These are phyloP conservation scores for Erodium maritimum DNA, from an alignment of 345 rosid genomes.

Conservation along the genomic window DNA sequence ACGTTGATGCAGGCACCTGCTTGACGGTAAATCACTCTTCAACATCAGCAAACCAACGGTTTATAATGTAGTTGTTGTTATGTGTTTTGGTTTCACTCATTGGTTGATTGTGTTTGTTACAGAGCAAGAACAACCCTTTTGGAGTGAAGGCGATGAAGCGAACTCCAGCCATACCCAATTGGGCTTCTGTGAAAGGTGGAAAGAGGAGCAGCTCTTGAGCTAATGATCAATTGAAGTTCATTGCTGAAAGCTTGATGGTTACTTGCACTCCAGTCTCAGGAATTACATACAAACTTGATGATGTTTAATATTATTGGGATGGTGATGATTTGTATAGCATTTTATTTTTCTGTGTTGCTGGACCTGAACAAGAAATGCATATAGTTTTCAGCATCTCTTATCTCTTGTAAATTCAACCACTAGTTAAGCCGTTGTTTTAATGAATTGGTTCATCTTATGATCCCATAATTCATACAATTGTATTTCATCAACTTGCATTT, in stretches of 20 bases:
- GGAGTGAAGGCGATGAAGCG: slow-evolving; percentile 67
- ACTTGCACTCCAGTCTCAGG: background rate
- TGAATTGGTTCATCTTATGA: slow-evolving; percentile 4
- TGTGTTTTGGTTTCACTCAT: background rate
- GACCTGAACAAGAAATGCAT: background rate
- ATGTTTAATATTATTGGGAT: background rate
- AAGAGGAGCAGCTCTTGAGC: slow-evolving; percentile 31
- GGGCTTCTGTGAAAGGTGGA: slow-evolving; percentile 35
- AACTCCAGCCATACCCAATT: slow-evolving; percentile 57
- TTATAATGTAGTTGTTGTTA: no score
- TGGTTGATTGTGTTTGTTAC: slow-evolving; percentile 10
- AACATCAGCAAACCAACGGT: no score
- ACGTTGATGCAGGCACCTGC: slow-evolving; percentile 48
- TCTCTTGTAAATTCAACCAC: slow-evolving; percentile 12
- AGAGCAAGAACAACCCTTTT: slow-evolving; percentile 81
- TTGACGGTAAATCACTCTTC: slow-evolving; percentile 29
- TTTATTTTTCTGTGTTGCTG: background rate
- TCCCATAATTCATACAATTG: no score
- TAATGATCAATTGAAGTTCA: background rate
- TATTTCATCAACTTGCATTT: no score
- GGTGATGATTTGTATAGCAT: background rate
- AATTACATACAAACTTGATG: background rate
- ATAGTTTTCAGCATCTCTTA: slow-evolving; percentile 1
- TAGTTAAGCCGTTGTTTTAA: slow-evolving; percentile 9
- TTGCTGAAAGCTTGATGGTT: background rate